Conservation (phyloP, 2,329 filamentous ascomycete species). For the Colletotrichum brevisporum region DNA sequence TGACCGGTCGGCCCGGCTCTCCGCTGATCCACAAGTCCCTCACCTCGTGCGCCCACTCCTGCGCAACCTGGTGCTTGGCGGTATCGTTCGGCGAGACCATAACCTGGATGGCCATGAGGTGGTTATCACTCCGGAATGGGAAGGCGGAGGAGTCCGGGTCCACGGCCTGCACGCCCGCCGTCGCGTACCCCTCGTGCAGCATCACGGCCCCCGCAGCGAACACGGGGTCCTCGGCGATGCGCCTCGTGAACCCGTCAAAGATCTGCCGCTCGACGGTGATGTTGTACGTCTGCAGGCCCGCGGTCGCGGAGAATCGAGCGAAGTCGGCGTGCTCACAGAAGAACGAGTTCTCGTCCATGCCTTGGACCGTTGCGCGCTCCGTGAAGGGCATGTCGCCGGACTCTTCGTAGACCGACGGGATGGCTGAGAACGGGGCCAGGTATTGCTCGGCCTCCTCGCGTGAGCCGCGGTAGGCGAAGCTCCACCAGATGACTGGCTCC, state of each 20-base stretch:
- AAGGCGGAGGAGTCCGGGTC: slow-evolving; percentile 40
- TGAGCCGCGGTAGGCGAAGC: slow-evolving; percentile 44
- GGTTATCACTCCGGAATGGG: slow-evolving; percentile 42
- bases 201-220: slow-evolving; percentile 9
- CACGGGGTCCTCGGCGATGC: not conserved
- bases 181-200: slow-evolving; percentile 47
- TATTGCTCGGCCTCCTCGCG: slow-evolving; percentile 42
- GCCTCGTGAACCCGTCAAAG: not conserved
- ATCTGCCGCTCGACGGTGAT: not conserved
- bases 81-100: not conserved
- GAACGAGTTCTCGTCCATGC: slow-evolving; percentile 1
- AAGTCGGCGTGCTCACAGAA: not conserved
- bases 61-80: not conserved
- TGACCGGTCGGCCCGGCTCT: slow-evolving; percentile 28
- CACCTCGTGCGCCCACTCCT: slow-evolving; percentile 13
- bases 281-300: not conserved
- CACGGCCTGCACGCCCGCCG: slow-evolving; percentile 27
- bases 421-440: slow-evolving; percentile 43
- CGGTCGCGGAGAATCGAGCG: not conserved
- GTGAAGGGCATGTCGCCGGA: slow-evolving; percentile 42
- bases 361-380: slow-evolving; percentile 27
- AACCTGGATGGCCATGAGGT: slow-evolving; percentile 22
- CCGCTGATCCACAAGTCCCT: slow-evolving; percentile 42
- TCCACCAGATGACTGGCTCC: slow-evolving; percentile 43
- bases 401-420: slow-evolving; percentile 32